Conservation (phyloP, 352 stramenopile genomes). For the Chrysophaeum taylorii region DNA sequence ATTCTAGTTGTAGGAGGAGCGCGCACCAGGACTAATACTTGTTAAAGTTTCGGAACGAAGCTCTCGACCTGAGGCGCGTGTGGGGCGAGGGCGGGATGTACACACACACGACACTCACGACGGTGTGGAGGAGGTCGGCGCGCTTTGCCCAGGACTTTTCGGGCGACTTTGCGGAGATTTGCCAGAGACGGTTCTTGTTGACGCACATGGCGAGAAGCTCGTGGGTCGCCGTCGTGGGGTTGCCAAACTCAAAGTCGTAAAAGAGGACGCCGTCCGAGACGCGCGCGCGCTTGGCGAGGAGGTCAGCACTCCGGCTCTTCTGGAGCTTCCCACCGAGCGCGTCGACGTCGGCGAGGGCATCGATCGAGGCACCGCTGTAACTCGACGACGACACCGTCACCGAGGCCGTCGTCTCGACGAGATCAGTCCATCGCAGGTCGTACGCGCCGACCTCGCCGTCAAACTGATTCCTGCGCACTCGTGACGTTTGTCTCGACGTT, state of each 20-base stretch:
- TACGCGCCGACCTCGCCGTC: constrained; percentile 14
- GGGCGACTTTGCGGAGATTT: background rate
- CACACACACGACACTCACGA: too few relatives aligned
- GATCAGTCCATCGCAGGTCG: constrained; percentile 5
- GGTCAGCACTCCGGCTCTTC: background rate
- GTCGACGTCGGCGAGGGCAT: background rate
- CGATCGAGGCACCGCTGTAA: background rate
- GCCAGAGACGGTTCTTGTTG: constrained; percentile 11
- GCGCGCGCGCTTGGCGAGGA: background rate
- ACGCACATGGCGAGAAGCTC: background rate
- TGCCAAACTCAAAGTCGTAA: constrained; percentile 3
- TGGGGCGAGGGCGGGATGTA: too few relatives aligned
- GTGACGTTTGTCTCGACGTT: too few relatives aligned
- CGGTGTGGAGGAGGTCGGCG: background rate
- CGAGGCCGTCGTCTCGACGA: background rate
- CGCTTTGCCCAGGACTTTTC: background rate
- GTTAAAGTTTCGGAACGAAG: too few relatives aligned
- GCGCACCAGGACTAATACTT: too few relatives aligned
- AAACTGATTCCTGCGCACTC: constrained; percentile 17
- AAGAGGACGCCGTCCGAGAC: constrained; percentile 1
- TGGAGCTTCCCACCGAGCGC: constrained; percentile 3
- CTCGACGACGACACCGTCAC: constrained; percentile 3
- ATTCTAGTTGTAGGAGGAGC: too few relatives aligned
- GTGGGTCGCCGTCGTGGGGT: background rate
- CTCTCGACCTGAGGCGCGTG: too few relatives aligned